A percentile compares a stretch with the other conserved stretches of the same genome.
phyloP scores from a whole-genome alignment of 106 monocot genomes.

The Iris macrosiphon region DNA sequence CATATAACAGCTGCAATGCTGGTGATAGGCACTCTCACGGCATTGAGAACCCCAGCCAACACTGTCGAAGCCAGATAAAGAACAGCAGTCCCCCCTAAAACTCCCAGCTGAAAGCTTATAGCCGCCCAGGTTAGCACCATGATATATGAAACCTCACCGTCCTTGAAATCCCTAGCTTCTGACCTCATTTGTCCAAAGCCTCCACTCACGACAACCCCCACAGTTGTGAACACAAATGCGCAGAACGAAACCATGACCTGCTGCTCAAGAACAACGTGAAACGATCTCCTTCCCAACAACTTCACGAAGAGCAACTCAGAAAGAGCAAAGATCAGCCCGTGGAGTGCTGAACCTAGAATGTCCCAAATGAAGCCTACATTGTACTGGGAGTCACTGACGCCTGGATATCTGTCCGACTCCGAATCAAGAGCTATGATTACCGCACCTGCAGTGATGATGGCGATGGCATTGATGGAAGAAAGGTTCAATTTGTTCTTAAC shows the following conservation, averaged over 20 bases:
- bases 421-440: slow-evolving; percentile 81
- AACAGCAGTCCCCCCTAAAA: slow-evolving; percentile 72
- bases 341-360: slow-evolving; percentile 83
- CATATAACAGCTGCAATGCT: slow-evolving; percentile 71
- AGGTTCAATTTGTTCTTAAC: slow-evolving; percentile 72
- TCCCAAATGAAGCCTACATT: slow-evolving; percentile 62
- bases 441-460: slow-evolving; percentile 58
- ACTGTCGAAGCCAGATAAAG: slow-evolving; percentile 90
- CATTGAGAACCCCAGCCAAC: slow-evolving; percentile 89
- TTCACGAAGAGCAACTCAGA: slow-evolving; percentile 81
- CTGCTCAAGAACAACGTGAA: slow-evolving; percentile 88
- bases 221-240: slow-evolving; percentile 71
- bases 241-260: slow-evolving; percentile 81
- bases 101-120: slow-evolving; percentile 83
- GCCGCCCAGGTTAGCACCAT: slow-evolving; percentile 81
- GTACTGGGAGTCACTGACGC: slow-evolving; percentile 58
- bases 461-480: slow-evolving; percentile 69
- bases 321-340: slow-evolving; percentile 92
- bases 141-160: slow-evolving; percentile 48
- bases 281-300: slow-evolving; percentile 62
- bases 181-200: slow-evolving; percentile 57
- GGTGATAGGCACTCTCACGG: slow-evolving; percentile 82
- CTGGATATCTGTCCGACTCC: slow-evolving; percentile 56
- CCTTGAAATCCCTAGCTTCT: slow-evolving; percentile 53
- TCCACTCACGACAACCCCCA: slow-evolving; percentile 41